Percentiles rank a stretch among this genome's conserved stretches.
Conservation (phyloP, 208 protist genomes). For the Acanthamoeba culbertsoni region DNA sequence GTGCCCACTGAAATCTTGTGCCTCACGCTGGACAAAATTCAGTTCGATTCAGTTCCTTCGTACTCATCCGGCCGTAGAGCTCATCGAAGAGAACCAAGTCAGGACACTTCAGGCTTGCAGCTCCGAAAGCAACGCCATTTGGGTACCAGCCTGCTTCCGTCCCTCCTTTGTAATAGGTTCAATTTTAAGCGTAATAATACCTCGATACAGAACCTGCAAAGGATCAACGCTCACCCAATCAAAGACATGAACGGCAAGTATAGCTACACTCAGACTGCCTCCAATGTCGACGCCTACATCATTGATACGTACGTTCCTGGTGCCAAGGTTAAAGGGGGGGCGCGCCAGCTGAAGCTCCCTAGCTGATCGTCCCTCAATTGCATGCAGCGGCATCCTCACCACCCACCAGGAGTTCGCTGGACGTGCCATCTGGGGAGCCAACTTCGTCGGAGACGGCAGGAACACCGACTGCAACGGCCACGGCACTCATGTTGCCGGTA, state of each 20-base stretch:
- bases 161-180: too few species aligned
- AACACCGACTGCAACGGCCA: constrained; percentile 64
- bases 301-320: constrained; percentile 54
- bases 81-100: constrained; percentile 56
- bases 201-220: constrained; percentile 13
- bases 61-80: not conserved
- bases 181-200: too few species aligned
- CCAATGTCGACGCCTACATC: constrained; percentile 52
- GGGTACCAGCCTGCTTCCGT: not conserved
- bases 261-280: not conserved
- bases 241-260: not conserved
- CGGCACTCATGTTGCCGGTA: constrained; percentile 65
- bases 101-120: not conserved
- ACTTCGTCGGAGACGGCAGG: constrained; percentile 28
- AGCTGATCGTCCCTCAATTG: not conserved
- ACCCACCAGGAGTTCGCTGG: constrained; percentile 53
- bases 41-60: not conserved
- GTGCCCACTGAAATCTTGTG: not conserved
- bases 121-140: constrained; percentile 2
- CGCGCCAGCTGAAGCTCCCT: too few species aligned
- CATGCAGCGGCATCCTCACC: constrained; percentile 13
- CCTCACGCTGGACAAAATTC: not conserved
- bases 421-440: constrained; percentile 45
- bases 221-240: not conserved
- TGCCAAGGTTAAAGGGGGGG: too few species aligned